These are phyloP conservation scores for Neospermospora avenae DNA, from an alignment of 2,329 filamentous ascomycete species.

Conservation along the genomic window DNA sequence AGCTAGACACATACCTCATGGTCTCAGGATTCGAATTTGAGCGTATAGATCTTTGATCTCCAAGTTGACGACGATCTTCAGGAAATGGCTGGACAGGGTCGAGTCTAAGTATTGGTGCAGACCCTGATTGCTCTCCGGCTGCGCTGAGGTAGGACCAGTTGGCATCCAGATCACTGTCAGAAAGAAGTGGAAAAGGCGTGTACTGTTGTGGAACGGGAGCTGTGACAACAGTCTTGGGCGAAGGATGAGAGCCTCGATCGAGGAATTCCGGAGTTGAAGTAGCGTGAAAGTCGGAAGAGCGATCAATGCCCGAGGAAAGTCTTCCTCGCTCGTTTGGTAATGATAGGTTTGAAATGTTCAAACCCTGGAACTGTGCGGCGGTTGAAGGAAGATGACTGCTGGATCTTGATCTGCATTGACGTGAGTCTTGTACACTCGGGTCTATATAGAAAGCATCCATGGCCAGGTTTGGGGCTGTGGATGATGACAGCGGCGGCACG, in stretches of 20 bases:
- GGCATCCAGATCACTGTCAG: conserved; percentile 29
- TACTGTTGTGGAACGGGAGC: conserved; percentile 28
- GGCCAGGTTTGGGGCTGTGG: conserved; percentile 30
- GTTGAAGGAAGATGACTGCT: conserved; percentile 33
- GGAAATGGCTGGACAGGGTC: conserved; percentile 27
- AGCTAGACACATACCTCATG: conserved; percentile 29
- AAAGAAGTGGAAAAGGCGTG: conserved; percentile 31
- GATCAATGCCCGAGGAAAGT: conserved; percentile 18
- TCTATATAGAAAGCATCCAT: conserved; percentile 36
- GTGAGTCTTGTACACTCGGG: conserved; percentile 33
- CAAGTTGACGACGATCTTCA: conserved; percentile 12
- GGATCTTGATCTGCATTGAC: conserved; percentile 34
- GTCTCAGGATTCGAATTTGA: conserved; percentile 30
- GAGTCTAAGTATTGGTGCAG: conserved; percentile 27
- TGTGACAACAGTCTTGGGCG: conserved; percentile 24
- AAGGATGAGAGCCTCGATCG: conserved; percentile 21
- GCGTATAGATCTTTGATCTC: conserved; percentile 21
- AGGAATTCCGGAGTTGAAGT: conserved; percentile 23
- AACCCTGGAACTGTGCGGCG: conserved; percentile 30
- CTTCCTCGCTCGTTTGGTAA: conserved; percentile 20
- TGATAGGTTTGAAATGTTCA: conserved; percentile 29
- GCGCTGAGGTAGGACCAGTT: conserved; percentile 31
- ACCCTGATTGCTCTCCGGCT: conserved; percentile 27
- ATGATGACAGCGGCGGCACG: conserved; percentile 32
- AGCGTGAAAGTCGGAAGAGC: conserved; percentile 14